Percentiles rank a stretch among this genome's conserved stretches.
Evolutionary conservation across 108 stramenopile species (phyloP).

Genomic region (Fistulifera pelliculosa): DNA sequence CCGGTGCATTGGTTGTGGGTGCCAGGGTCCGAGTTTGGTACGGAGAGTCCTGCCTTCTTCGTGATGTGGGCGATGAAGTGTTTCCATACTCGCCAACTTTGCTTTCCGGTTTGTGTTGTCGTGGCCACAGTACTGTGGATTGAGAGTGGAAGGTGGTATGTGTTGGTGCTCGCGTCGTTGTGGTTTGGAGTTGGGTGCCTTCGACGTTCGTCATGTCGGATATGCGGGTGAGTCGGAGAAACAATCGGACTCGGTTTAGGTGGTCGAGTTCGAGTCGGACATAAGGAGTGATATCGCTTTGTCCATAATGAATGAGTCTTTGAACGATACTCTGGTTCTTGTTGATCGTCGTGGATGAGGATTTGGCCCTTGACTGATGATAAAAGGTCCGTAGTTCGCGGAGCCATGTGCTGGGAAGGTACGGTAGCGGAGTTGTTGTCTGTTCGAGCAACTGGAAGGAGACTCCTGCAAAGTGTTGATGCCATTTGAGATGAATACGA

Average conservation of each 20-base stretch:
- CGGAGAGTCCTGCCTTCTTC: too few species aligned
- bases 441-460: neutral
- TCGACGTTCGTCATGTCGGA: neutral
- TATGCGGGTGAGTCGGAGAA: neutral
- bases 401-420: neutral
- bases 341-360: neutral
- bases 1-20: too few species aligned
- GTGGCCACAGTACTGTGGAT: neutral
- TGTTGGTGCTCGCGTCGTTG: neutral
- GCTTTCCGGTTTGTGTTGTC: neutral
- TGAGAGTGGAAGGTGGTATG: too few species aligned
- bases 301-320: neutral
- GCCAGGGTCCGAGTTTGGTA: too few species aligned
- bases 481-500: neutral
- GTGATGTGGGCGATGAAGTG: too few species aligned
- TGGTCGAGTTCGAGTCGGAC: neutral
- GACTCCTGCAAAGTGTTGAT: neutral
- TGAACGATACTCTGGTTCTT: neutral
- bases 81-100: neutral
- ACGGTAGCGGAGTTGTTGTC: neutral
- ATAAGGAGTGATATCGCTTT: neutral
- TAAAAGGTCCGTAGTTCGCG: neutral
- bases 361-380: neutral
- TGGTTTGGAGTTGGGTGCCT: neutral
- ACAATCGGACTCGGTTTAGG: neutral